Evolutionary conservation across 2,329 filamentous ascomycete species (phyloP).

Genomic region (Ceratocystis harringtonii): DNA sequence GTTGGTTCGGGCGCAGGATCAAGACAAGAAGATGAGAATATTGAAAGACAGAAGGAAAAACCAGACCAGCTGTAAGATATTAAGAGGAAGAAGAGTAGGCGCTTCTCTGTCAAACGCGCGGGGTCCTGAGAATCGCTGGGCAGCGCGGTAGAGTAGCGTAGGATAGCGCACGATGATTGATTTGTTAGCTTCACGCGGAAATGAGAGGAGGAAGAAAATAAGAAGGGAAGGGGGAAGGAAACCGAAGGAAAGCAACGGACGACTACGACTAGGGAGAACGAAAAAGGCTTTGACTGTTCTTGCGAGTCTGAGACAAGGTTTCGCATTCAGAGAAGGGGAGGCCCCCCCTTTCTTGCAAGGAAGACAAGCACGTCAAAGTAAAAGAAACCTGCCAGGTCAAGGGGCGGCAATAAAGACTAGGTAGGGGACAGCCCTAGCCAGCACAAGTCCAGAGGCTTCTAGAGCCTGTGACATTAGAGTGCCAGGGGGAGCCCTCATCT

Average conservation of each 20-base stretch:
- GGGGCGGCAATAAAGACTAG: not conserved
- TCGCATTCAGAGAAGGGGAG: not conserved
- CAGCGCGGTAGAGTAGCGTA: not conserved
- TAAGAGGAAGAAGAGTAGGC: not conserved
- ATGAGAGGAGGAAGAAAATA: not conserved
- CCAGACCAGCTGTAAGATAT: conserved; percentile 10
- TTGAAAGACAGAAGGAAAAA: not conserved
- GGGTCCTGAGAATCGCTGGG: not conserved
- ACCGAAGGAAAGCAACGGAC: not conserved
- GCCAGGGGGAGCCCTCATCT: not conserved
- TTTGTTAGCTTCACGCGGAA: not conserved
- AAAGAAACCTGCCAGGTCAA: not conserved
- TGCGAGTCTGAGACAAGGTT: conserved; percentile 4
- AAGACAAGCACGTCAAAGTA: not conserved
- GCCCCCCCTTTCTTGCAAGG: not conserved
- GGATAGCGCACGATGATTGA: not conserved
- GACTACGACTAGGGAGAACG: not conserved
- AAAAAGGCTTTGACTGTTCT: not conserved
- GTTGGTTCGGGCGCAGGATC: not conserved
- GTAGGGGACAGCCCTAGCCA: not conserved
- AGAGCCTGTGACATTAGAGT: not conserved
- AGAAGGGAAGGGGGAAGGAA: conserved; percentile 13
- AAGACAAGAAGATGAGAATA: not conserved
- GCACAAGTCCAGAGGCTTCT: not conserved
- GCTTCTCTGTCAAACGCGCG: not conserved